Evolutionary conservation across 129 eudicot species (phyloP), one percentile per base, ranked within the genome.

Genomic region (Tanacetum coccineum): DNA sequence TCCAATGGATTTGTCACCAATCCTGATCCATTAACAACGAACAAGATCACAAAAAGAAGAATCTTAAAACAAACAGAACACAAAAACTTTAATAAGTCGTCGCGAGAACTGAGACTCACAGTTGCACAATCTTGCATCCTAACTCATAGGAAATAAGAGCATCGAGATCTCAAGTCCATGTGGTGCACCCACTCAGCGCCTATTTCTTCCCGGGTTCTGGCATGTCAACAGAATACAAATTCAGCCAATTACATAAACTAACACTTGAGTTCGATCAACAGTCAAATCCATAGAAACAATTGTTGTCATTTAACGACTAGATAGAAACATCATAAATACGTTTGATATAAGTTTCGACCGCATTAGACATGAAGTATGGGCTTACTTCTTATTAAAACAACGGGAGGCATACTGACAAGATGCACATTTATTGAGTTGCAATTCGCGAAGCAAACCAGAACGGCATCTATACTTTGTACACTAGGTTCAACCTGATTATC

Each of bases 111-210:
- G 42, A 73, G 28, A 78, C 98, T 85, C 73, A 91, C 98, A 87
- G 46, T 60, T 81, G 76, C 70, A 83, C 88, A 55, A 91, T 77
- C 80, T 91, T 91, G 79, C 82, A 78, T 57, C 98, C 96, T 72
- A 91, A 76, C 68, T 85, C 96, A 73, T 91, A 91, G n/a, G 47
- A 91, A 91, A 65, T 91, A 87, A 19, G 84, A 78, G 62, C 88
- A 83, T 47, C 94, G 89, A 71, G 73, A 81, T 75, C 87, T 81
- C 62, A 92, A 70, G 83, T 92, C 89, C 71, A 92, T 95, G 28
- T 87, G n/a, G 93, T 13, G 95, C 96, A 78, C 95, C 89, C n/a
- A n/a, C 73, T 88, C 98, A 26, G 96, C 96, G 55, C 82, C 95
- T 71, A 92, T 86, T 81, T 92, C 98, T 74, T 88, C 89, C 67